These are phyloP conservation scores for Candida sanyaensis DNA, from an alignment of 1,139 yeast genomes.

Conservation along the genomic window DNA sequence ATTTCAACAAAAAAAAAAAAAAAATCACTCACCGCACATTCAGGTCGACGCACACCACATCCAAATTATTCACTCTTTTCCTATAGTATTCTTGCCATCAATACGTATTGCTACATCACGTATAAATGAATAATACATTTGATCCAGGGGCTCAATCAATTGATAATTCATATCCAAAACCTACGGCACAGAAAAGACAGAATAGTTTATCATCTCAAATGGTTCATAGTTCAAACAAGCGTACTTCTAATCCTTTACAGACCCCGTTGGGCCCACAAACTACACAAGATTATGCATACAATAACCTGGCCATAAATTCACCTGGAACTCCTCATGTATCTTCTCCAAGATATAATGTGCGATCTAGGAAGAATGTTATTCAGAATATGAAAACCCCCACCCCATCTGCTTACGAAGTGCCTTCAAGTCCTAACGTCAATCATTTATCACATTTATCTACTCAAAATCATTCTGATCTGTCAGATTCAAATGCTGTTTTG, in stretches of 20 bases:
- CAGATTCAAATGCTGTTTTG: conserved; percentile 32
- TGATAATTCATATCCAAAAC: conserved; percentile 6
- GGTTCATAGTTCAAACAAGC: conserved; percentile 35
- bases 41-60: conserved; percentile 1
- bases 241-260: conserved; percentile 29
- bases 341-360: conserved; percentile 8
- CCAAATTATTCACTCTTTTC: background rate
- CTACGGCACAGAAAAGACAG: conserved; percentile 40
- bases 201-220: conserved; percentile 39
- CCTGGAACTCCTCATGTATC: conserved; percentile 11
- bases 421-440: conserved; percentile 41
- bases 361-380: conserved; percentile 10
- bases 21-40: conserved; percentile 3
- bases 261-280: conserved; percentile 13
- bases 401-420: conserved; percentile 45
- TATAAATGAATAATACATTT: conserved; percentile 10
- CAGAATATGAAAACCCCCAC: conserved; percentile 39
- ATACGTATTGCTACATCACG: background rate
- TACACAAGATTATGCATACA: conserved; percentile 12
- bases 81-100: background rate
- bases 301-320: conserved; percentile 6
- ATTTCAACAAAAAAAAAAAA: background rate
- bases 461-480: conserved; percentile 44
- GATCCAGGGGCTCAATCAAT: conserved; percentile 10
- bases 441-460: conserved; percentile 27